Conservation (phyloP, 1,139 yeast species). For the Candida buenavistaensis region DNA sequence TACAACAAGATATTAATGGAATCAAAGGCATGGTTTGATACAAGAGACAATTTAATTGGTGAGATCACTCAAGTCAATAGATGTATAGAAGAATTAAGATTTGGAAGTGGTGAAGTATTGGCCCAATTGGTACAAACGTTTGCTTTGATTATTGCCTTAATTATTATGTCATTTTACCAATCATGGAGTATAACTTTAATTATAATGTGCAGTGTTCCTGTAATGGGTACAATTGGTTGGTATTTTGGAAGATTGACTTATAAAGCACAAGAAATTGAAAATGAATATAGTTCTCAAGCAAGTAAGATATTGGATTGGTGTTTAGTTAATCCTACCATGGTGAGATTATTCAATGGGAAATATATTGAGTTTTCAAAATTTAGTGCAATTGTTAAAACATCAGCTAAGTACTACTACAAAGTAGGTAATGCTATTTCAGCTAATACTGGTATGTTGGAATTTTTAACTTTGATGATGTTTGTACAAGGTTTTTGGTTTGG, state of each 20-base stretch:
- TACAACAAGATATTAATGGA: slow-evolving; percentile 23
- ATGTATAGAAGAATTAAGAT: slow-evolving; percentile 75
- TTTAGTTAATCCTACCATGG: slow-evolving; percentile 55
- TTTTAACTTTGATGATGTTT: slow-evolving; percentile 68
- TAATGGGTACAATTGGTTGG: slow-evolving; percentile 53
- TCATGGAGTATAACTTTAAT: slow-evolving; percentile 86
- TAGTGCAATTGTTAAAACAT: slow-evolving; percentile 31
- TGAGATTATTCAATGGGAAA: slow-evolving; percentile 64
- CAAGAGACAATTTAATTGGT: slow-evolving; percentile 55
- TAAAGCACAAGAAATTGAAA: slow-evolving; percentile 55
- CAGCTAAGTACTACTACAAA: slow-evolving; percentile 49
- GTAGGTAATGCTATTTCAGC: slow-evolving; percentile 51
- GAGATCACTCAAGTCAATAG: slow-evolving; percentile 65
- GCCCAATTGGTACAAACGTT: slow-evolving; percentile 56
- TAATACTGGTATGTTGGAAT: slow-evolving; percentile 59
- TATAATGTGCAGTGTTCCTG: slow-evolving; percentile 69
- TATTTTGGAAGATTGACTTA: slow-evolving; percentile 54
- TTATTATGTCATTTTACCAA: slow-evolving; percentile 67
- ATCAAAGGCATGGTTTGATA: slow-evolving; percentile 61
- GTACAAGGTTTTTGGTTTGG: slow-evolving; percentile 96
- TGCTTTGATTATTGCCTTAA: slow-evolving; percentile 54
- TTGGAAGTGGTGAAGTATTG: slow-evolving; percentile 67
- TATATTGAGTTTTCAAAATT: slow-evolving; percentile 50
- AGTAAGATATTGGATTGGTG: slow-evolving; percentile 73
- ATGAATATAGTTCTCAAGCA: slow-evolving; percentile 52